A percentile compares a stretch with the other conserved stretches of the same genome.
These are phyloP conservation scores for Penicillium silybi DNA, from an alignment of 495 filamentous ascomycete species.

Conservation along the genomic window DNA sequence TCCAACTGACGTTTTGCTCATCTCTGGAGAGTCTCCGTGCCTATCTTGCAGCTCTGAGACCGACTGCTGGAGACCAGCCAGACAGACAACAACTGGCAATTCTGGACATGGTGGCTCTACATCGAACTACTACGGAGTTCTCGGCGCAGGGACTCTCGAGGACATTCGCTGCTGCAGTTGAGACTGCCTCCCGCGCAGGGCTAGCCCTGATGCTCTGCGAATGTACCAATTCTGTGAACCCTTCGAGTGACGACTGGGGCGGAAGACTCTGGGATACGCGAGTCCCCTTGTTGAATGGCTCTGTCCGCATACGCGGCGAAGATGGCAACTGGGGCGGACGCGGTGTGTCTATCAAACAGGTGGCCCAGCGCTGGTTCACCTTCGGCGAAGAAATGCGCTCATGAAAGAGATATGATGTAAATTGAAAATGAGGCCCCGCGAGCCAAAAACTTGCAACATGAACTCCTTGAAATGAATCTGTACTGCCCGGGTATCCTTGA, in stretches of 20 bases:
- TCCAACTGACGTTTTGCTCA: constrained; percentile 67
- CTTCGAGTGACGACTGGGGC: constrained; percentile 25
- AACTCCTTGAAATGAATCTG: constrained; percentile 26
- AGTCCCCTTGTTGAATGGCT: constrained; percentile 62
- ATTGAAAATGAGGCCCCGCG: constrained; percentile 7
- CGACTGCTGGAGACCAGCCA: background rate
- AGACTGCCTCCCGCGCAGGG: constrained; percentile 46
- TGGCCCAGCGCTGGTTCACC: constrained; percentile 70
- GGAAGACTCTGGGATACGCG: constrained; percentile 47
- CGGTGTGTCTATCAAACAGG: constrained; percentile 58
- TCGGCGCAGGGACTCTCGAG: constrained; percentile 77
- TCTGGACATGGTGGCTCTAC: constrained; percentile 62
- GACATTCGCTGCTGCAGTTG: constrained; percentile 63
- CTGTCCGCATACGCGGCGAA: constrained; percentile 48
- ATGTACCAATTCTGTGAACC: constrained; percentile 32
- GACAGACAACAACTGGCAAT: constrained; percentile 49
- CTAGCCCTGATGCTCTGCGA: constrained; percentile 42
- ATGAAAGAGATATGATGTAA: constrained; percentile 1
- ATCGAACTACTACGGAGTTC: constrained; percentile 72
- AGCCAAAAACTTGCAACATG: constrained; percentile 12
- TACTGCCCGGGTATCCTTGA: constrained; percentile 43
- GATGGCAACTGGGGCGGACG: constrained; percentile 61
- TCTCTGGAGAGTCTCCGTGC: constrained; percentile 74
- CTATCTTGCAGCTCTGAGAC: constrained; percentile 56
- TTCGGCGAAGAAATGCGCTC: constrained; percentile 34